Conservation (phyloP, 2,329 filamentous ascomycete species). For the Dichotomopilus funicola region DNA sequence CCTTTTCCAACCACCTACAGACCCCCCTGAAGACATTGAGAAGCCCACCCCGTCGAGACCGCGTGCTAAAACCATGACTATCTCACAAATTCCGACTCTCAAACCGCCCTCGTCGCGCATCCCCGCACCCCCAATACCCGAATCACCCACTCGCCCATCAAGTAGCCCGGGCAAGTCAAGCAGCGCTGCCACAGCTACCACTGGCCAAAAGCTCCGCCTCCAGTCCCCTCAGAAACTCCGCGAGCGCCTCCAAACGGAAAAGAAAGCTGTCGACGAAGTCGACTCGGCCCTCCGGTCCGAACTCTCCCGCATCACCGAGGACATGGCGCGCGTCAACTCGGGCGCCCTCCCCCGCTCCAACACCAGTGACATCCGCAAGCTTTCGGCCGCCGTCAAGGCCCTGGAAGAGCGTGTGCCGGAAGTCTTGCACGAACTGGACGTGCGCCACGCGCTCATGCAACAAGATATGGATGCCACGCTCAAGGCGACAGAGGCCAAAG, state of each 20-base stretch:
- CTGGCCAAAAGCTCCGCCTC: constrained; percentile 53
- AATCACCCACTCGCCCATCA: constrained; percentile 28
- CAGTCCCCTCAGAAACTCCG: constrained; percentile 70
- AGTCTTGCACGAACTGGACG: constrained; percentile 51
- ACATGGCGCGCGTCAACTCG: constrained; percentile 58
- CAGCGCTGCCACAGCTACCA: constrained; percentile 6
- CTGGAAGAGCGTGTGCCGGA: constrained; percentile 63
- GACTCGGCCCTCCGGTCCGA: constrained; percentile 68
- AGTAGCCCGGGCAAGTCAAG: constrained; percentile 33
- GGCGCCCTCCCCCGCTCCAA: constrained; percentile 29
- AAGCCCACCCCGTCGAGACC: constrained; percentile 12
- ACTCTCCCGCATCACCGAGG: constrained; percentile 70
- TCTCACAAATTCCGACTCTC: constrained; percentile 49
- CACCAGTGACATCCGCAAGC: constrained; percentile 40
- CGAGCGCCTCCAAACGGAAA: constrained; percentile 78
- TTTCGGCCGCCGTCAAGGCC: constrained; percentile 52
- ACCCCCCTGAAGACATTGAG: constrained; percentile 17
- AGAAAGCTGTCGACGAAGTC: constrained; percentile 62
- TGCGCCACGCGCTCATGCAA: constrained; percentile 58
- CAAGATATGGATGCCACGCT: constrained; percentile 66
- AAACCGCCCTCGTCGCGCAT: constrained; percentile 33
- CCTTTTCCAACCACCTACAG: constrained; percentile 19
- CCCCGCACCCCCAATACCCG: constrained; percentile 20
- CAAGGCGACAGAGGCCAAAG: constrained; percentile 68
- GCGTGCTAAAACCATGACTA: constrained; percentile 47